A percentile compares a stretch with the other conserved stretches of the same genome.
Conservation (phyloP, 306 rosid genomes). For the Prinsepia uniflora region DNA sequence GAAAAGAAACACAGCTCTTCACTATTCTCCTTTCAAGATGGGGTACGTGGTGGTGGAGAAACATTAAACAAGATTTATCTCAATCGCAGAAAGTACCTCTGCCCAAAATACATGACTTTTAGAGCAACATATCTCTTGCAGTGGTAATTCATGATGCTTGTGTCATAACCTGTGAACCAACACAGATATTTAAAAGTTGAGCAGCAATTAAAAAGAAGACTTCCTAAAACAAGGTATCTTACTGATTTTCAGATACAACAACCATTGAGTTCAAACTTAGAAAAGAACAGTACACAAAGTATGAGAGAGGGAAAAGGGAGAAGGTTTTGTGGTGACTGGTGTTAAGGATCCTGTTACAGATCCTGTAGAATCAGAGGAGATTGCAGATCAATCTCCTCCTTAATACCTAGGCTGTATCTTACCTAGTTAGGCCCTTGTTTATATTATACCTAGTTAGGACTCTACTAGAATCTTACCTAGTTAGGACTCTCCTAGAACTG, state of each 20-base stretch:
- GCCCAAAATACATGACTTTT: constrained; percentile 83
- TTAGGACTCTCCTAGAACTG: too few relatives aligned
- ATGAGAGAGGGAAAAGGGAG: too few relatives aligned
- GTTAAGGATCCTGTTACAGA: too few relatives aligned
- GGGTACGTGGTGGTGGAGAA: neutral
- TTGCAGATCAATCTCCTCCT: too few relatives aligned
- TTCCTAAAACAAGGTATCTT: neutral
- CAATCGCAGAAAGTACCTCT: constrained; percentile 47
- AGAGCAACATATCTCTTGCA: constrained; percentile 83
- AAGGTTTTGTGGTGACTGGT: too few relatives aligned
- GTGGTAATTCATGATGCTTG: constrained; percentile 39
- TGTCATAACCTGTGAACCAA: constrained; percentile 44
- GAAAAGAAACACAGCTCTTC: too few relatives aligned
- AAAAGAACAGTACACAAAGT: neutral
- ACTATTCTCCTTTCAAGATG: too few relatives aligned
- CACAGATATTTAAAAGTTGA: neutral
- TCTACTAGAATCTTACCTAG: too few relatives aligned
- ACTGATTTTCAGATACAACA: neutral
- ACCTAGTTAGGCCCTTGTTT: too few relatives aligned
- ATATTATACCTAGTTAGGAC: too few relatives aligned
- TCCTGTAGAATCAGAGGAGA: too few relatives aligned
- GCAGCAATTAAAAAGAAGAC: neutral
- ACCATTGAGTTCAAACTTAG: neutral
- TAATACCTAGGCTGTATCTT: too few relatives aligned
- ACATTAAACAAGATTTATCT: neutral